Evolutionary conservation across 805 yeast species (phyloP).

Genomic region (Saturnispora diversa): DNA sequence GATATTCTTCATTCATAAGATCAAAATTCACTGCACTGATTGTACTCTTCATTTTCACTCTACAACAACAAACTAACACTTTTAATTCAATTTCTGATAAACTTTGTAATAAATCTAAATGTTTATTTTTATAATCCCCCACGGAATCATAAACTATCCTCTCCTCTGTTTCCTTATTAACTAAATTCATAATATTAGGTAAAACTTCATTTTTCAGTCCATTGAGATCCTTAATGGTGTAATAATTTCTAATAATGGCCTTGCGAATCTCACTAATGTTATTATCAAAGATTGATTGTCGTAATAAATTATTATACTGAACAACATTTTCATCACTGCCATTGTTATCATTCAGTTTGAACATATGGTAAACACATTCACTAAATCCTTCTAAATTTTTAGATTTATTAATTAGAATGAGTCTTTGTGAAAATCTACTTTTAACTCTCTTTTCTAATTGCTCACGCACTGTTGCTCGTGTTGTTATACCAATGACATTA

Average conservation of each 20-base stretch:
- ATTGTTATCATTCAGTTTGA: constrained; percentile 21
- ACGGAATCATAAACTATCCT: constrained; percentile 1
- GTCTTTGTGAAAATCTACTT: constrained; percentile 78
- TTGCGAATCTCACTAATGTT: constrained; percentile 28
- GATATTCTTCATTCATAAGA: constrained; percentile 69
- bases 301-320: constrained; percentile 32
- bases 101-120: constrained; percentile 24
- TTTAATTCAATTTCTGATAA: constrained; percentile 68
- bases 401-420: constrained; percentile 52
- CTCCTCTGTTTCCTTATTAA: constrained; percentile 3
- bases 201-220: constrained; percentile 39
- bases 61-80: constrained; percentile 64
- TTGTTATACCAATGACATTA: constrained; percentile 71
- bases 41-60: constrained; percentile 55
- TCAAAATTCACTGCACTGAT: constrained; percentile 64
- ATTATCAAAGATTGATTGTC: constrained; percentile 18
- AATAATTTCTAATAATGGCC: constrained; percentile 39
- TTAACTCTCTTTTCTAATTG: constrained; percentile 84
- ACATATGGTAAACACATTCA: constrained; percentile 32
- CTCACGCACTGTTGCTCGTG: constrained; percentile 70
- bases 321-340: background rate
- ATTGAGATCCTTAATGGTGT: constrained; percentile 51
- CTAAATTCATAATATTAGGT: constrained; percentile 30
- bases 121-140: constrained; percentile 12
- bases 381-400: constrained; percentile 42